Evolutionary conservation across 2,329 filamentous ascomycete genomes (phyloP).

Genomic region (Beauveria varroae): DNA sequence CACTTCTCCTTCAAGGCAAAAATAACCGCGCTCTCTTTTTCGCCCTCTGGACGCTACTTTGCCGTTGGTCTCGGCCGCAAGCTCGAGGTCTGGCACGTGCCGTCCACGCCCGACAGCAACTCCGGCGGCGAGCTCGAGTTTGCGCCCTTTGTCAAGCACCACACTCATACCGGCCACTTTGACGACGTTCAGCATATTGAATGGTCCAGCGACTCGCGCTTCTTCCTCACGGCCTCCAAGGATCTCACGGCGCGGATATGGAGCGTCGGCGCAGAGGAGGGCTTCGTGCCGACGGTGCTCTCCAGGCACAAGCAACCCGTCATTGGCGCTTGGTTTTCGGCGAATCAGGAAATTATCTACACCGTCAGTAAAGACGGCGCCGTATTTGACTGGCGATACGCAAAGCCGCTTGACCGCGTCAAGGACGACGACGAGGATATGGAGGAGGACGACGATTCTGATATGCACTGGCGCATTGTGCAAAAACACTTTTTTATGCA

Average conservation of each 20-base stretch:
- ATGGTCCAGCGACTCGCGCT: constrained; percentile 94
- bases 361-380: constrained; percentile 97
- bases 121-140: constrained; percentile 82
- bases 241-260: constrained; percentile 92
- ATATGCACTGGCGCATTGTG: constrained; percentile 85
- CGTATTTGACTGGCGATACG: constrained; percentile 88
- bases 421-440: constrained; percentile 54
- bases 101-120: constrained; percentile 75
- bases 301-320: constrained; percentile 87
- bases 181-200: constrained; percentile 79
- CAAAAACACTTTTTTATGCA: constrained; percentile 92
- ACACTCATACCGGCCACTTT: constrained; percentile 81
- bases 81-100: constrained; percentile 94
- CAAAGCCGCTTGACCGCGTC: constrained; percentile 47
- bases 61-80: constrained; percentile 80
- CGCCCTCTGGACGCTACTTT: constrained; percentile 85
- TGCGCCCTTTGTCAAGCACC: constrained; percentile 85
- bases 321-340: constrained; percentile 93
- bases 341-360: constrained; percentile 90
- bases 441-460: constrained; percentile 50
- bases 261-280: constrained; percentile 81
- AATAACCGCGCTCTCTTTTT: constrained; percentile 79
- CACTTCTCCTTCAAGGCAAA: constrained; percentile 90
- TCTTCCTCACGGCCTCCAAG: constrained; percentile 87
- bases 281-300: constrained; percentile 82